A percentile compares a stretch with the other conserved stretches of the same genome.
Conservation (phyloP, 2,329 filamentous ascomycete genomes). For the Fusarium falciforme region DNA sequence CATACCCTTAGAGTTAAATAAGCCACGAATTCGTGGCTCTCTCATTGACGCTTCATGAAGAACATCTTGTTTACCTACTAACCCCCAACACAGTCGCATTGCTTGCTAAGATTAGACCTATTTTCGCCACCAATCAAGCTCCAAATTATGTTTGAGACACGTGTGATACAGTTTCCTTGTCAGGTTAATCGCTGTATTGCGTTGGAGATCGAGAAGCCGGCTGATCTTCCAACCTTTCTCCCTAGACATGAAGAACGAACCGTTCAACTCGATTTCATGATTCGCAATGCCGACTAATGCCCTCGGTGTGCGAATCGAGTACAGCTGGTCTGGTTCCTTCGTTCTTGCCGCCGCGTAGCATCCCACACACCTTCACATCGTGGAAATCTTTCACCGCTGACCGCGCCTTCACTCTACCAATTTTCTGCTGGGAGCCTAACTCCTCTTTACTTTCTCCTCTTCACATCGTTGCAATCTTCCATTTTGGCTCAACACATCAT, state of each 20-base stretch:
- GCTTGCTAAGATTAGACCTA: neutral
- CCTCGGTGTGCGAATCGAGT: neutral
- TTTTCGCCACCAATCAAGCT: neutral
- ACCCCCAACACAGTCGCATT: neutral
- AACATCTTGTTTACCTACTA: neutral
- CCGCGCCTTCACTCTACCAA: neutral
- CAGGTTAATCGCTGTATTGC: neutral
- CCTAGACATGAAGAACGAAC: constrained; percentile 56
- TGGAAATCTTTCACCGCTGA: neutral
- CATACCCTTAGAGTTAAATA: neutral
- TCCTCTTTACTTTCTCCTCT: neutral
- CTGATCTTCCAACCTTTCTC: constrained; percentile 49
- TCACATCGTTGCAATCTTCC: neutral
- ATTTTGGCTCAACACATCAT: neutral
- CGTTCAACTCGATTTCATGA: neutral
- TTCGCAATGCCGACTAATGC: neutral
- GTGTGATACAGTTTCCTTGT: neutral
- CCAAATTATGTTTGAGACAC: neutral
- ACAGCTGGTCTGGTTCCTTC: neutral
- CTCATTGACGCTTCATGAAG: neutral
- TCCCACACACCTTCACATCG: neutral
- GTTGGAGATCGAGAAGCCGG: constrained; percentile 43
- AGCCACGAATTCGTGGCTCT: neutral
- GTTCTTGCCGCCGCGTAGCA: neutral
- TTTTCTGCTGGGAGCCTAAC: neutral